A percentile compares a stretch with the other conserved stretches of the same genome.
Conservation (phyloP, 164 flowering plant genomes). For the Annona cherimola region DNA sequence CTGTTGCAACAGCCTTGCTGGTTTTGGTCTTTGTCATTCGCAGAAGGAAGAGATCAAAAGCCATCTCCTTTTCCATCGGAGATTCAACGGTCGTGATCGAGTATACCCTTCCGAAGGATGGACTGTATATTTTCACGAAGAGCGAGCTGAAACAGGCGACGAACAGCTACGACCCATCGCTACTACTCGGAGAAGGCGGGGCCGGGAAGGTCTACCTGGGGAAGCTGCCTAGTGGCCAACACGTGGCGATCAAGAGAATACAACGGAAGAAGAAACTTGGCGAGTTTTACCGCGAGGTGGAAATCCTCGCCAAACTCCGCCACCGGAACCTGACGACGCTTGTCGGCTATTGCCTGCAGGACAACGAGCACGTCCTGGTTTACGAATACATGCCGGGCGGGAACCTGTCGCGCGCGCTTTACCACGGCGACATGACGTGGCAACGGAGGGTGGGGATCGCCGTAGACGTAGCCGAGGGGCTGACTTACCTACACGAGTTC, state of each 20-base stretch:
- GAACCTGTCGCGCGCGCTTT: conserved; percentile 9
- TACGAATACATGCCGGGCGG: conserved; percentile 19
- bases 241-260: conserved; percentile 14
- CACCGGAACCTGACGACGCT: conserved; percentile 18
- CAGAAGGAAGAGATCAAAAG: background rate
- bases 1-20: background rate
- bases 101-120: conserved; percentile 9
- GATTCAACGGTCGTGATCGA: background rate
- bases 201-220: conserved; percentile 16
- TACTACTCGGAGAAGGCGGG: conserved; percentile 11
- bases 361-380: conserved; percentile 7
- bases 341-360: conserved; percentile 9
- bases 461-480: conserved; percentile 13
- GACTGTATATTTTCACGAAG: conserved; percentile 13
- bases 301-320: conserved; percentile 12
- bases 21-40: background rate
- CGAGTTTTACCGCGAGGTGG: conserved; percentile 13
- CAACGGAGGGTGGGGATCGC: conserved; percentile 9
- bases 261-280: conserved; percentile 6
- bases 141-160: conserved; percentile 13
- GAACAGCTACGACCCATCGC: conserved; percentile 6
- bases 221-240: conserved; percentile 19
- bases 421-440: conserved; percentile 13
- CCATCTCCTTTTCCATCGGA: background rate
- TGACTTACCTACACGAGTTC: conserved; percentile 10